Base-by-base conservation (phyloP, 2,329 filamentous ascomycete species). In the Nigrospora sphaerica region DNA sequence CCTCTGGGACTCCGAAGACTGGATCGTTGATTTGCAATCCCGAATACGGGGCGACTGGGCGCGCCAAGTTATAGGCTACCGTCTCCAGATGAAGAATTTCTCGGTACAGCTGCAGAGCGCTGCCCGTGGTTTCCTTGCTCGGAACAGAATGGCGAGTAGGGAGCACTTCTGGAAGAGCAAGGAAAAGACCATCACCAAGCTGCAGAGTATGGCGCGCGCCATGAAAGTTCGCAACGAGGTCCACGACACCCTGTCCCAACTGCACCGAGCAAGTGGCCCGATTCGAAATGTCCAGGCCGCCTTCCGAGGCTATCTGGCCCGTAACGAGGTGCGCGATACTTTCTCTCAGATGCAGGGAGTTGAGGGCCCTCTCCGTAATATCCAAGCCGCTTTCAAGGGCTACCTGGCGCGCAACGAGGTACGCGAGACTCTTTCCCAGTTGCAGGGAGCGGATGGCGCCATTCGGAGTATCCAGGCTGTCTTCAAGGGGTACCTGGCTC, bases 31-130 rank as follows among this genome's bases (percentile, higher is more conserved):
- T 44, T 72, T 98, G 11, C 95, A 98, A 64, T 81, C 91, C 9
- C 81, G 85, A 35, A 86, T 97, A 46, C 83, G 93, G 49, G 95
- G 90, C 45, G 89, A 95, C 57, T 95, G 88, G 68, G 79, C 88
- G 2, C 77, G 92, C 39, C 89, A 96, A 62, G 80, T 97, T 47
- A 80, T 85, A 53, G 79, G 81, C 50, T 96, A 96, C 66, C 81
- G 87, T 41, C 71, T 93, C 47, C 80, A 84, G 53, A 96, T 95
- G 91, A 79, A 81, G 46, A 77, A 71, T 17, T 95, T 95, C 60
- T 88, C 91, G 3, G 72, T 86, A 28, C 75, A 81, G 50, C 75
- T 96, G 16, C 93, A 98, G 64, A 90, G 88, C 51, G 77, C 81
- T 6, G 79, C 81, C 4, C 82, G 92, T 41, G 92, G 89, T 10